Evolutionary conservation across 257 asterid species (phyloP), one percentile per base, ranked within the genome.

Genomic region (Rubia yunnanensis): DNA sequence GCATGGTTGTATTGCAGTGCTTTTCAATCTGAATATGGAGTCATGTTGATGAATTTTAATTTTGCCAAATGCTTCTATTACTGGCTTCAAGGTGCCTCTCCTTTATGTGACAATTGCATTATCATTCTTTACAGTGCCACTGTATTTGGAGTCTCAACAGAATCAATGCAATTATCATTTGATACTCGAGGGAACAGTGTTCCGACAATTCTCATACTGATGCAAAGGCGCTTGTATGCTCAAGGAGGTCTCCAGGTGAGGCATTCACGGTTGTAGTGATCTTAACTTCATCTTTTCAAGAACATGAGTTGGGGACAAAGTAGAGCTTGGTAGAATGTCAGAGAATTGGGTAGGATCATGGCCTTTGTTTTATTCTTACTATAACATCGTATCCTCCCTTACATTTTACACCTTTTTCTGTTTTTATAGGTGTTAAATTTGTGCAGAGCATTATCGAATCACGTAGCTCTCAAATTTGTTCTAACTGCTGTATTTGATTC

Each of bases 71-170:
- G 49, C 38, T 30, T 36, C 3, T 26, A 24, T 22, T 28, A 39
- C 22, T 48, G 9, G 17, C 67, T 44, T 64, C 57, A 18, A 39
- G 38, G 67, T 15, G 69, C 48, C 49, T 35, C 55, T 28, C 73
- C 72, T 77, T 58, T 10, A 18, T 50, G 55, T 53, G 30, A 23
- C 15, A 53, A 28, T 74, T 77, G 69, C 63, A 27, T 72, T 72
- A 74, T 70, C 67, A 35, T 69, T 76, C 66, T 31, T 65, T 74
- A 55, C 81, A 94, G 99, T 79, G 82, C 99, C 75, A 94, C 98
- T 44, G 98, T 94, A 53, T 94, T 94, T 68, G 99, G 99, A 82
- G 98, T 94, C 68, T 94, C 99, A 15, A 86, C 99, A 7, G 98
- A 91, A 60, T 94, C 99, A 32, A 94, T 94, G 99, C 99, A 94